A percentile compares a stretch with the other conserved stretches of the same genome.
These are phyloP conservation scores for Lactarius evosmus DNA, from an alignment of 768 basidiomycete genomes.

Conservation along the genomic window DNA sequence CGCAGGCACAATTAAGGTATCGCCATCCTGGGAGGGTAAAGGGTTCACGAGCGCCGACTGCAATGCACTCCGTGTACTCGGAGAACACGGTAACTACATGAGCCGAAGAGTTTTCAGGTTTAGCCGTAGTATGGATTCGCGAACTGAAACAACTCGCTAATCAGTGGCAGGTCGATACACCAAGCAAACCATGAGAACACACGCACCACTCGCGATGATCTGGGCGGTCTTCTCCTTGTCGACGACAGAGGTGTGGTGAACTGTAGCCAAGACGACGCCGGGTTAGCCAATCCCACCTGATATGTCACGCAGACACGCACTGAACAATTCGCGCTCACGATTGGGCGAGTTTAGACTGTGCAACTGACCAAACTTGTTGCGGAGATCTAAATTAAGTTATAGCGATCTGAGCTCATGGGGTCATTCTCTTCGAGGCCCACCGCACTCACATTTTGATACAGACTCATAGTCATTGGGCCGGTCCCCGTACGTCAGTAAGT, in stretches of 20 bases:
- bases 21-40: neutral
- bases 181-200: neutral
- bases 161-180: neutral
- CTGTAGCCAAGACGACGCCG: constrained; percentile 37
- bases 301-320: constrained; percentile 40
- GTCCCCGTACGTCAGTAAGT: constrained; percentile 70
- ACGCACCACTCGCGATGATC: constrained; percentile 70
- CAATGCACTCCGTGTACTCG: neutral
- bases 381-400: constrained; percentile 60
- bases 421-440: neutral
- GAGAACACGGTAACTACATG: constrained; percentile 31
- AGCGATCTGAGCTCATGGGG: constrained; percentile 3
- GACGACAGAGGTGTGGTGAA: constrained; percentile 79
- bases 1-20: constrained; percentile 13
- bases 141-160: constrained; percentile 41
- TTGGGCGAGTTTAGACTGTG: constrained; percentile 68
- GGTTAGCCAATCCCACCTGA: constrained; percentile 2
- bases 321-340: constrained; percentile 67
- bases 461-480: constrained; percentile 76
- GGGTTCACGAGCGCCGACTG: neutral
- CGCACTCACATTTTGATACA: constrained; percentile 62
- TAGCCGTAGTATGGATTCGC: constrained; percentile 55
- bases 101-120: constrained; percentile 61
- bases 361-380: constrained; percentile 64
- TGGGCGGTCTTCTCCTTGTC: constrained; percentile 70